Evolutionary conservation across 2,329 filamentous ascomycete species (phyloP).

Genomic region (Parastagonospora nodorum): DNA sequence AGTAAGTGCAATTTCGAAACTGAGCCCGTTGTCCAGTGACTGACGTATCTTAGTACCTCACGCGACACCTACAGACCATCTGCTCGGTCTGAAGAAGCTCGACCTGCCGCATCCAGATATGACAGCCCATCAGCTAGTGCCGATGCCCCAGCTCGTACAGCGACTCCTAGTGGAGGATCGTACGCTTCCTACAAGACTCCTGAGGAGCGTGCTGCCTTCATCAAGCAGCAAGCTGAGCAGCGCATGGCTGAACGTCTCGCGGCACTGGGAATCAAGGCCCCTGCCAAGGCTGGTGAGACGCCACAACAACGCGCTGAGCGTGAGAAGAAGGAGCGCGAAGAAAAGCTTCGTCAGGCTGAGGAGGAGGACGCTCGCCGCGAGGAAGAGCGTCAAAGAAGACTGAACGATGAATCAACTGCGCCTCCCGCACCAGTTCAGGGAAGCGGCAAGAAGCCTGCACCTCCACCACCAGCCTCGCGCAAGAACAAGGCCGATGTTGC

Average conservation of each 20-base stretch:
- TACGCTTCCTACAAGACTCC: slow-evolving; percentile 87
- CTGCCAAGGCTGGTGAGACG: slow-evolving; percentile 78
- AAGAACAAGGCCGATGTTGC: slow-evolving; percentile 65
- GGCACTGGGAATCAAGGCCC: slow-evolving; percentile 86
- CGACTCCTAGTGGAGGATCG: slow-evolving; percentile 63
- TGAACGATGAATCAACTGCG: slow-evolving; percentile 74
- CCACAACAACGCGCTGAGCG: slow-evolving; percentile 84
- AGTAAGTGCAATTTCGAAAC: slow-evolving; percentile 48
- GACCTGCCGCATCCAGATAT: slow-evolving; percentile 46
- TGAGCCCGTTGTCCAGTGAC: slow-evolving; percentile 1
- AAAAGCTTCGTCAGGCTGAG: slow-evolving; percentile 86
- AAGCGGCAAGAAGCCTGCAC: slow-evolving; percentile 62
- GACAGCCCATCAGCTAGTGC: slow-evolving; percentile 56
- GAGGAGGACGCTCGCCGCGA: slow-evolving; percentile 92
- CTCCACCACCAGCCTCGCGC: slow-evolving; percentile 72
- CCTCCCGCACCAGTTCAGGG: slow-evolving; percentile 59
- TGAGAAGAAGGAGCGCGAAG: slow-evolving; percentile 83
- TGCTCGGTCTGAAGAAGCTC: slow-evolving; percentile 47
- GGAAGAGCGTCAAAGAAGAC: slow-evolving; percentile 79
- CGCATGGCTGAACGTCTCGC: slow-evolving; percentile 96
- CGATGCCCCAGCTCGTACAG: slow-evolving; percentile 59
- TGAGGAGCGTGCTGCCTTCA: slow-evolving; percentile 92
- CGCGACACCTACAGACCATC: slow-evolving; percentile 44
- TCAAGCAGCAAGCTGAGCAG: slow-evolving; percentile 95
- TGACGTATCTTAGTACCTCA: slow-evolving; percentile 26